Evolutionary conservation across 208 protist species (phyloP).

Genomic region (Tritrichomonas foetus): DNA sequence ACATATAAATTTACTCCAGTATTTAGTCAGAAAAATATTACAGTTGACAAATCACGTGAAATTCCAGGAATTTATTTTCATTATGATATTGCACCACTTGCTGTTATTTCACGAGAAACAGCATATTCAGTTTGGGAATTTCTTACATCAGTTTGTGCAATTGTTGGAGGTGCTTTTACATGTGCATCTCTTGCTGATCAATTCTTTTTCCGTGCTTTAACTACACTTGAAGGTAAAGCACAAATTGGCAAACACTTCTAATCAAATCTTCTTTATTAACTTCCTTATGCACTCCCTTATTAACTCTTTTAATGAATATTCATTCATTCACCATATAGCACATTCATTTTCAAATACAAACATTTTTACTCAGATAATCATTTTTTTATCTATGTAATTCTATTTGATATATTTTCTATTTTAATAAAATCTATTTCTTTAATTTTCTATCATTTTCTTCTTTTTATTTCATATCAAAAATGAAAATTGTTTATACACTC

Average conservation of each 20-base stretch:
- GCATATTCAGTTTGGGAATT: neutral
- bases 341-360: no score
- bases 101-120: neutral
- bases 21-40: constrained; percentile 19
- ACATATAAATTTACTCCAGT: constrained; percentile 28
- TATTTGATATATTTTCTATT: no score
- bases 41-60: neutral
- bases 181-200: constrained; percentile 33
- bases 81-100: neutral
- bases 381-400: no score
- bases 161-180: constrained; percentile 14
- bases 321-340: no score
- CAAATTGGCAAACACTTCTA: neutral
- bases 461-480: no score
- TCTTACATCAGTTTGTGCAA: neutral
- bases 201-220: neutral
- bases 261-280: neutral
- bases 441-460: no score
- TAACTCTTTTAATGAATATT: no score
- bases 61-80: constrained; percentile 19
- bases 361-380: no score
- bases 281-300: no score
- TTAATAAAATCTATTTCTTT: no score
- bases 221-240: constrained; percentile 8
- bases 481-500: no score